Evolutionary conservation across 768 basidiomycete genomes (phyloP).

Genomic region (Mycena crocata): DNA sequence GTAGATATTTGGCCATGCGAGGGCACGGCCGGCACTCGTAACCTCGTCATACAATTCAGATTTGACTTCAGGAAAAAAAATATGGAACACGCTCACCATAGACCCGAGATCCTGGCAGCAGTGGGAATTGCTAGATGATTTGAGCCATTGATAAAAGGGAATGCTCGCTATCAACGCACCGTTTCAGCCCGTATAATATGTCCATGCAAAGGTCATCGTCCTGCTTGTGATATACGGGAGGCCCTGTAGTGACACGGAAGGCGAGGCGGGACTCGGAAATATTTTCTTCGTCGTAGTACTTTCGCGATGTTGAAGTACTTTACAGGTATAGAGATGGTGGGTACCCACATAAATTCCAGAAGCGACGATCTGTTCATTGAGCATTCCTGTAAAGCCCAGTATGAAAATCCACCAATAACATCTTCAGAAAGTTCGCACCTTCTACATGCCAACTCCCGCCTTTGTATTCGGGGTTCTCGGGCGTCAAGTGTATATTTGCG

Average conservation of each 20-base stretch:
- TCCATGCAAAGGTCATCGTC: constrained; percentile 31
- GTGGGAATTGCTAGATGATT: constrained; percentile 8
- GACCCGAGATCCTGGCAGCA: constrained; percentile 40
- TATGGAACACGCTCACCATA: constrained; percentile 23
- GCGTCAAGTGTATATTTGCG: constrained; percentile 46
- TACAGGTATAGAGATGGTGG: constrained; percentile 22
- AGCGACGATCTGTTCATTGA: constrained; percentile 36
- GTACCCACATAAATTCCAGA: constrained; percentile 37
- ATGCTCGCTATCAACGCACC: constrained; percentile 6
- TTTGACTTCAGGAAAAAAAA: not conserved
- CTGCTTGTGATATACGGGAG: constrained; percentile 32
- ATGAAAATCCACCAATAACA: not conserved
- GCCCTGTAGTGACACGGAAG: constrained; percentile 43
- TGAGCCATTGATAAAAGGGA: not conserved
- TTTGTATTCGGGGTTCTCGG: constrained; percentile 40
- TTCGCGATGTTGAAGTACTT: constrained; percentile 16
- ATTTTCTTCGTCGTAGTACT: constrained; percentile 46
- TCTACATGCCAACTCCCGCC: constrained; percentile 51
- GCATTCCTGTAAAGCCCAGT: constrained; percentile 20
- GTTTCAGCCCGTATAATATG: constrained; percentile 23
- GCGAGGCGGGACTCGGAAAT: constrained; percentile 45
- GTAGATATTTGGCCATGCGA: constrained; percentile 52
- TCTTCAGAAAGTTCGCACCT: constrained; percentile 16
- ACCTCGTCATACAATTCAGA: not conserved
- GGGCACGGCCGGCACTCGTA: constrained; percentile 40